Conservation (phyloP, 1,139 yeast genomes). For the Kurtzmaniella quercitrusa region DNA sequence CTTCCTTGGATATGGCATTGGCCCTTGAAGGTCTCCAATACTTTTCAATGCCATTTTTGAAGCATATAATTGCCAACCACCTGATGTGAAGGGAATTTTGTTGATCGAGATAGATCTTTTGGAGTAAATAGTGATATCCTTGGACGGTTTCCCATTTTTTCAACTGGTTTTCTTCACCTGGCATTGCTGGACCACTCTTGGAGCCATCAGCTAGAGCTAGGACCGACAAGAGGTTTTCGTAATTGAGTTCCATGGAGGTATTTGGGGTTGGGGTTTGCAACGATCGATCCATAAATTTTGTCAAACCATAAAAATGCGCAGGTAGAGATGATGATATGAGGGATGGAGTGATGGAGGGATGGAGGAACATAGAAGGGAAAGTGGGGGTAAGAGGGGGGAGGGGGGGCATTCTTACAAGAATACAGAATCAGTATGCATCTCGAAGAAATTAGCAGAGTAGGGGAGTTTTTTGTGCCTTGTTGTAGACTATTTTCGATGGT, state of each 20-base stretch:
- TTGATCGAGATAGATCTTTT: conserved; percentile 57
- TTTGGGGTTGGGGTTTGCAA: not conserved
- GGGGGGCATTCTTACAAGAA: too few species aligned
- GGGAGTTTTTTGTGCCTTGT: not conserved
- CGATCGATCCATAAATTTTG: not conserved
- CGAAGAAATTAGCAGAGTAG: not conserved
- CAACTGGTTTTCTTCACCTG: conserved; percentile 64
- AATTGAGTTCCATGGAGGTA: conserved; percentile 22
- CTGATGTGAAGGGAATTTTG: conserved; percentile 60
- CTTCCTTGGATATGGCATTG: conserved; percentile 58
- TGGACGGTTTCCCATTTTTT: conserved; percentile 61
- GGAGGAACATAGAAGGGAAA: too few species aligned
- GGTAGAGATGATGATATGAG: too few species aligned
- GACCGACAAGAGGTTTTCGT: conserved; percentile 17
- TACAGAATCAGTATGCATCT: too few species aligned
- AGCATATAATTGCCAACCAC: conserved; percentile 83
- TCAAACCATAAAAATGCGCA: too few species aligned
- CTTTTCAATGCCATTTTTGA: conserved; percentile 82
- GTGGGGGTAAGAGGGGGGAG: too few species aligned
- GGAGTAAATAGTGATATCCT: conserved; percentile 58
- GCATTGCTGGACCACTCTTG: conserved; percentile 44
- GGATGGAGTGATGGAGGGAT: too few species aligned
- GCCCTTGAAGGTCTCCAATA: conserved; percentile 73
- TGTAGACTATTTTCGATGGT: too few species aligned
- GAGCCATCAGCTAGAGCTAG: conserved; percentile 52